Evolutionary conservation across 441 rosid genomes (phyloP), one percentile per base, ranked within the genome.

Genomic region (Adansonia grandidieri): DNA sequence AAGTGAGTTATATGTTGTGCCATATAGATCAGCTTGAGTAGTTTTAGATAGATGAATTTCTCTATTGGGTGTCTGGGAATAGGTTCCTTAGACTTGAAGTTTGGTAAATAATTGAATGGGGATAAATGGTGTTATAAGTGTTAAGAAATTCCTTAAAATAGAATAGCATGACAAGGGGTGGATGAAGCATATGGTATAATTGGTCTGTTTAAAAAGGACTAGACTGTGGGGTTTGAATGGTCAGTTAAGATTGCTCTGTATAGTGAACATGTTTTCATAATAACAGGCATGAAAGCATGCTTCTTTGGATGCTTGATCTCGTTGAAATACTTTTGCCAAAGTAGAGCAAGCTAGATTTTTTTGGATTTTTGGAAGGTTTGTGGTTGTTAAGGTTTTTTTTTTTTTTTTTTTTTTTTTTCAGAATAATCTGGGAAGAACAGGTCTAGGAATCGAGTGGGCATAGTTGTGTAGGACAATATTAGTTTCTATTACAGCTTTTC

Each of bases 141-240:
- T 57, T 40, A 11, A 56, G 53, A 44, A 73, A 58, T 40, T 40
- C 54, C 67, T 14, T 57, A 73, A 42, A 71, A 73, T 58, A 20
- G 45, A 57, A 42, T 40, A n/a, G 76, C 53, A 57, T 57, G 53
- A 48, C 9, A 5, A 4, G 37, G 20, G 19, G 17, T 0, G 66
- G 76, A 57, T 0, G 11, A 73, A 58, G 58, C 37, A 57, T 57
- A 19, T 56, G 37, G 53, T 53, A 5, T 54, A 58, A n/a, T 44
- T 42, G 17, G 19, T 73, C 44, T 47, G 3, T 51, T 56, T 28
- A 47, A 24, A 15, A 24, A 24, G 74, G 74, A 22, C 8, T 48
- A 48, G 44, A 28, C 45, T 51, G 6, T 13, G 28, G 22, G 42
- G 13, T 32, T 71, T n/a, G 10, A 71, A 13, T 8, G 7, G 24